Evolutionary conservation across 2,329 filamentous ascomycete genomes (phyloP), one percentile per base, ranked within the genome.

Genomic region (Fusarium robinianum): DNA sequence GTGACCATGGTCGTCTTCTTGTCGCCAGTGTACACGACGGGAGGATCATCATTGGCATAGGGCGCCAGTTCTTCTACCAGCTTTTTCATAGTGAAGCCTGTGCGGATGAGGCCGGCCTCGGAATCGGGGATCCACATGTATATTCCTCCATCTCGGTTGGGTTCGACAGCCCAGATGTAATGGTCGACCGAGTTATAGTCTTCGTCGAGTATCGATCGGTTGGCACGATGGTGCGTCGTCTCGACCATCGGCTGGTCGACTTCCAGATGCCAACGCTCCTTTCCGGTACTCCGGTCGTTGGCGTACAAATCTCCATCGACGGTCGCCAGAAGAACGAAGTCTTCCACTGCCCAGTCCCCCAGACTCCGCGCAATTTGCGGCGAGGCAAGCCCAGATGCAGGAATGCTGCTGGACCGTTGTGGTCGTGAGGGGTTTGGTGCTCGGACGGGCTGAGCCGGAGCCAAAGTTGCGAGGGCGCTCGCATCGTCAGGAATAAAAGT

Each of bases 291-390:
- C 63, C 94, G 83, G 74, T 96, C 90, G 70, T 84, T 84, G 68
- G 92, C 91, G 74, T 96, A 88, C 64, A 97, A 83, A 68, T 90
- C 88, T 79, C 94, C 94, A 79, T 97, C 91, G 83, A 97, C 88
- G 81, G 94, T 97, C 88, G 94, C 92, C 87, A 99, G 79, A 78
- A 99, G 89, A 76, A 97, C 88, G 82, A 96, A 95, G 79, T 97
- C 91, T 88, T 97, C 92, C 75, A 96, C 91, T 87, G 96, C 90
- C 92, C 92, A 97, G 76, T 96, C 92, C 82, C 91, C 87, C 81
- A 97, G 79, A 79, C 87, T 95, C 84, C 92, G 91, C 91, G 90
- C 92, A 87, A 80, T 79, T 69, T 88, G 86, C 85, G 85, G 87
- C 87, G 88, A 85, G 76, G 86, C 81, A 71, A 87, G 77, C 63